Base-by-base conservation (phyloP, 1,284 basidiomycete genomes). In the Bondarzewia mesenterica region DNA sequence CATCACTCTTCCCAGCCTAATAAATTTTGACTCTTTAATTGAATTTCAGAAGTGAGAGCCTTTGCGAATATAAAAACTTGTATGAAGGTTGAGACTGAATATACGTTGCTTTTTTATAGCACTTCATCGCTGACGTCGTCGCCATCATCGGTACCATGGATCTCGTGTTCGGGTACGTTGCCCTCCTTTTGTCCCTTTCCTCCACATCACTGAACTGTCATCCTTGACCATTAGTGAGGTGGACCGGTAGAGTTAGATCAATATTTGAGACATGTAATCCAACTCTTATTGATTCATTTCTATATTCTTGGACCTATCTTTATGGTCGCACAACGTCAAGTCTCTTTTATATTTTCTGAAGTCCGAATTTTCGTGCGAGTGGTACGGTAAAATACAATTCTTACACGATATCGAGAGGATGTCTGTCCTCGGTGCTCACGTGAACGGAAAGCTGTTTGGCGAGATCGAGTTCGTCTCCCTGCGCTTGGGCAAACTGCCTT, bases 111-210 rank as follows among this genome's bases (percentile, higher is more conserved):
- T 35, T 21, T 18, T 41, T 43, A 48, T 65, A 93, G 81, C 87
- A 91, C 67, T 89, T 87, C 80, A 72, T 95, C 54, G 90, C 93
- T 10, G 93, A 95, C 61, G 90, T 86, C 38, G 93, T 95, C 44
- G 84, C 93, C 47, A 87, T 95, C 60, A 93, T 95, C 61, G 93
- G 93, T 64, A 95, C 93, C 48, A 93, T 95, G 91, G 78, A 85
- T 69, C 73, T 85, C 49, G 86, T 91, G 63, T 90, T 90, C 62
- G 88, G 88, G 73, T 85, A 75, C 60, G 85, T 81, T 15, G n/a
- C 10, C 16, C 12, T 21, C 14, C 16, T 22, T 5, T 15, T 42
- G 4, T 23, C 21, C 35, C 15, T 27, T 43, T 18, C 47, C 6
- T 14, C 7, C 16, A 25, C 44, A 44, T n/a, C n/a, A 35, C 37